A percentile compares a stretch with the other conserved stretches of the same genome.
phyloP scores from a whole-genome alignment of 2,329 filamentous ascomycete species.

The Fusarium transvaalense region DNA sequence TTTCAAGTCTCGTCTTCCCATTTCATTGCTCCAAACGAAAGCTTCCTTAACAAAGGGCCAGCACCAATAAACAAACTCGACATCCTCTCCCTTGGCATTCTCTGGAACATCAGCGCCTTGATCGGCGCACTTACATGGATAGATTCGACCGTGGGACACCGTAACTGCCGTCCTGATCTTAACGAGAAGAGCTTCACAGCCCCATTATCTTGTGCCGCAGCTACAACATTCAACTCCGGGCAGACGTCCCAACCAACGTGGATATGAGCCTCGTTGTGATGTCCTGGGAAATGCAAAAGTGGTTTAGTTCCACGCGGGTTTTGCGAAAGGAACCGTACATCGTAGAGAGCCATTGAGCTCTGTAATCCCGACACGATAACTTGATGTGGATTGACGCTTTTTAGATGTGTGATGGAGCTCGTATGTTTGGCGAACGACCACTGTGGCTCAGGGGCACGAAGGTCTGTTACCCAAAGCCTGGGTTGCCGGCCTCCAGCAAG shows the following conservation, averaged over 20 bases:
- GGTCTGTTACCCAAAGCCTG: constrained; percentile 60
- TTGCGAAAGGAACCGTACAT: constrained; percentile 60
- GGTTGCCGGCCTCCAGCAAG: constrained; percentile 66
- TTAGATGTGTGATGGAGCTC: constrained; percentile 63
- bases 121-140: constrained; percentile 52
- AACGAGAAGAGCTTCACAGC: constrained; percentile 64
- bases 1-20: constrained; percentile 54
- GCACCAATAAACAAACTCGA: constrained; percentile 63
- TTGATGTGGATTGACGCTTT: constrained; percentile 61
- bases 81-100: constrained; percentile 58
- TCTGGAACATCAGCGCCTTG: constrained; percentile 60
- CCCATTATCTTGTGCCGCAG: constrained; percentile 66
- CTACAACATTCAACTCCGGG: constrained; percentile 61
- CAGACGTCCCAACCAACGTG: constrained; percentile 66
- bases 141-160: constrained; percentile 43
- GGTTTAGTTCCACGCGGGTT: constrained; percentile 50
- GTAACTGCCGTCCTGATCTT: constrained; percentile 57
- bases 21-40: constrained; percentile 56
- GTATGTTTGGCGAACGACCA: constrained; percentile 53
- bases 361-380: constrained; percentile 66
- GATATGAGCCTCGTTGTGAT: constrained; percentile 63
- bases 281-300: constrained; percentile 62
- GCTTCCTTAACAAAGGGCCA: constrained; percentile 56
- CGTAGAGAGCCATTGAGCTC: constrained; percentile 67
- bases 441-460: constrained; percentile 54